These are phyloP conservation scores for Datisca glomerata DNA, from an alignment of 306 rosid genomes.

Conservation along the genomic window DNA sequence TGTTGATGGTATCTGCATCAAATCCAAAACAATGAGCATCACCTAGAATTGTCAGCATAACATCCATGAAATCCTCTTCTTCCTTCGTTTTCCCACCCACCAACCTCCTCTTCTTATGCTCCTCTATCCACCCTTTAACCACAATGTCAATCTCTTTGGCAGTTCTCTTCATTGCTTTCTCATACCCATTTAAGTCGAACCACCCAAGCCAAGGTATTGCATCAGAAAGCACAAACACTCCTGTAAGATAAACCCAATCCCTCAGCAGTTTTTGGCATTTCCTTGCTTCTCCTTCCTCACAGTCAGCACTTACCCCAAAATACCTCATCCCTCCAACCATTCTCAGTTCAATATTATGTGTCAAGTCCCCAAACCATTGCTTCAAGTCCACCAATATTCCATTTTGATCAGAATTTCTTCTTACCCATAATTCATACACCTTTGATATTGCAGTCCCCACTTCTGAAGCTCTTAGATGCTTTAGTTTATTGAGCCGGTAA, in stretches of 20 bases:
- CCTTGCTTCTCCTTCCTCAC: slow-evolving; percentile 21
- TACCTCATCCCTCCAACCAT: slow-evolving; percentile 36
- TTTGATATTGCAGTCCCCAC: too few relatives aligned
- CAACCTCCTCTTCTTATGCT: slow-evolving; percentile 8
- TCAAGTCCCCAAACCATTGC: slow-evolving; percentile 39
- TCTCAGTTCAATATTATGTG: slow-evolving; percentile 19
- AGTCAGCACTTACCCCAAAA: slow-evolving; percentile 11
- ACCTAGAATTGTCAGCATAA: slow-evolving; percentile 1
- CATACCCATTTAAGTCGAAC: slow-evolving; percentile 11
- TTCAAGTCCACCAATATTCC: slow-evolving; percentile 39
- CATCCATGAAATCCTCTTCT: slow-evolving; percentile 11
- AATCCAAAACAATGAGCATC: background rate
- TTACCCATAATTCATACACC: too few relatives aligned
- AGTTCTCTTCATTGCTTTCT: slow-evolving; percentile 6
- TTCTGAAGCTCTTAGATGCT: slow-evolving; percentile 14
- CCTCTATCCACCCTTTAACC: slow-evolving; percentile 3
- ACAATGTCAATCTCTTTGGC: slow-evolving; percentile 4
- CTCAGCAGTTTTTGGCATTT: slow-evolving; percentile 20
- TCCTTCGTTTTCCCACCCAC: too few relatives aligned
- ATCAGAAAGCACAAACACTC: slow-evolving; percentile 33
- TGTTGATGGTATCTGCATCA: slow-evolving; percentile 7
- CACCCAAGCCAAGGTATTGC: slow-evolving; percentile 30
- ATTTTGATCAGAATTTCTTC: slow-evolving; percentile 14
- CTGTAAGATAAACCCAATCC: slow-evolving; percentile 21
- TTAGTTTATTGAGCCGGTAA: slow-evolving; percentile 24